Percentiles rank a stretch among this genome's conserved stretches.
Conservation (phyloP, 2,329 filamentous ascomycete species). For the Daldinia sp. region DNA sequence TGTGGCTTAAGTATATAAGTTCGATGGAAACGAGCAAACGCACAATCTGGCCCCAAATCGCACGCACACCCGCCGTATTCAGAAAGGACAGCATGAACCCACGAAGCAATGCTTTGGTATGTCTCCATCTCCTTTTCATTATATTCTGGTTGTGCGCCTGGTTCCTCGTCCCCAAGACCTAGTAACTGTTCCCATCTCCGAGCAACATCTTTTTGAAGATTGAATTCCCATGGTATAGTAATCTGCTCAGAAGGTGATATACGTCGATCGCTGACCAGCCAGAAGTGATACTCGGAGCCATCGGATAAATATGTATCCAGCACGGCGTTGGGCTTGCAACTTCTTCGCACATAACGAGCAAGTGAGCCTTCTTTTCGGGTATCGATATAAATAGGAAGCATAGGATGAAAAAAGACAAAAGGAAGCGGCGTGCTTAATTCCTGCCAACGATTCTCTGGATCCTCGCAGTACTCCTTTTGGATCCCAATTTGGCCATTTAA, state of each 20-base stretch:
- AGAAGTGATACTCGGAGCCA: conserved; percentile 86
- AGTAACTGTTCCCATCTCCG: conserved; percentile 65
- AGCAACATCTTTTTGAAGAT: conserved; percentile 62
- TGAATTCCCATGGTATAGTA: conserved; percentile 74
- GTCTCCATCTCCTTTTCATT: conserved; percentile 65
- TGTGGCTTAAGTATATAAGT: conserved; percentile 61
- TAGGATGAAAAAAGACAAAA: conserved; percentile 87
- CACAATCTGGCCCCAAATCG: conserved; percentile 68
- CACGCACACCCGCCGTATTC: conserved; percentile 85
- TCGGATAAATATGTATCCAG: conserved; percentile 86
- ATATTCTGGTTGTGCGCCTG: conserved; percentile 57
- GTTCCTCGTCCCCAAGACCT: conserved; percentile 69
- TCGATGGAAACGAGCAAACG: conserved; percentile 69
- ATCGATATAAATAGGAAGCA: conserved; percentile 87
- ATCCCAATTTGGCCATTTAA: conserved; percentile 81
- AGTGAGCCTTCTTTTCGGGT: conserved; percentile 86
- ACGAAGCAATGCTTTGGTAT: conserved; percentile 66
- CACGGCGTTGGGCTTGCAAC: conserved; percentile 88
- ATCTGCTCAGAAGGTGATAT: conserved; percentile 72
- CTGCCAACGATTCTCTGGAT: conserved; percentile 72
- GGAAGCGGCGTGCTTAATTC: conserved; percentile 71
- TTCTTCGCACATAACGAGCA: conserved; percentile 88
- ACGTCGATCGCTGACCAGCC: conserved; percentile 83
- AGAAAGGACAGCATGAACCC: conserved; percentile 74
- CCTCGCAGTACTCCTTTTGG: conserved; percentile 74